Base-by-base conservation (phyloP, 345 rosid species). In the Salix koriyanagi region DNA sequence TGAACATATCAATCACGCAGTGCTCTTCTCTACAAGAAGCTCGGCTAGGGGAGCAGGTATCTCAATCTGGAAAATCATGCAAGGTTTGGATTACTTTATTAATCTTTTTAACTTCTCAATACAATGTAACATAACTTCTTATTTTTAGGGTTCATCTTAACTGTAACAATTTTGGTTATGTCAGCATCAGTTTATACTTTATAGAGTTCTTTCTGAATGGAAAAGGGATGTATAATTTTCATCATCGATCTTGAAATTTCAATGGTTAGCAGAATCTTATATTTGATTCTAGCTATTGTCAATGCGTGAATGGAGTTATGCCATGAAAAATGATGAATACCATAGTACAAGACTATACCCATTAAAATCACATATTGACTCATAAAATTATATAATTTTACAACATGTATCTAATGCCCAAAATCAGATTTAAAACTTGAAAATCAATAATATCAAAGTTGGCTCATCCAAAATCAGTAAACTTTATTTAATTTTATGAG, bases 31-130 rank as follows among this genome's bases (percentile, higher is more conserved):
- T 93, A 39, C 91, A 90, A 86, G 94, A 93, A 90, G 96, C 98
- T 75, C 89, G 83, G 34, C 70, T 65, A 1, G 93, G 92, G 96
- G 91, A 72, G 79, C 86, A 25, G 94, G 94, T 77, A 83, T 96
- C 79, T 91, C 94, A 10, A 90, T 96, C 64, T 91, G 99, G 99
- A 98, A 96, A 84, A 90, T 92, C 23, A 98, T 98, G 42, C 97
- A 93, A 84, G 99, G 96, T 79, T 82, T 96, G 82, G 94, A 93
- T 85, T 87, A 86, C 86, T 91, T 91, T 84, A 91, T 87, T 81
- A 83, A 92, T 88, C 88, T 92, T 21, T 75, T 34, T 32, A 25
- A 54, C 16, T 23, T 67, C 18, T 9, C 69, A 61, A 41, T 30
- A 13, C 15, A 11, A 39, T 54, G 30, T 23, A n/a, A 46, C 21